A percentile compares a stretch with the other conserved stretches of the same genome.
Evolutionary conservation across 2,329 filamentous ascomycete genomes (phyloP).

Genomic region (Colletotrichum sp.): DNA sequence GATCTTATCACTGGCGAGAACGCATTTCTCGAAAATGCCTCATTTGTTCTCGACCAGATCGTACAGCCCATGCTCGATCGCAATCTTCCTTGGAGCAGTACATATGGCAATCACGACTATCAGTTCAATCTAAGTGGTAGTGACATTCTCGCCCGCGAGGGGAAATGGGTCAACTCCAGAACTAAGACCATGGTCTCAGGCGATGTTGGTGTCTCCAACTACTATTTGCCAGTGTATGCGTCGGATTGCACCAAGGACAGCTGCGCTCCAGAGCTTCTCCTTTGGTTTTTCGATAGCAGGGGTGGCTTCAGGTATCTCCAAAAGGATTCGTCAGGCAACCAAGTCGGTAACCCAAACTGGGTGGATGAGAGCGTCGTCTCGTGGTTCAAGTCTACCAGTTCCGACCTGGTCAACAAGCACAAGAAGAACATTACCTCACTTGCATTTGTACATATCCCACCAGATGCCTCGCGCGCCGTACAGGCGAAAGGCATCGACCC

Average conservation of each 20-base stretch:
- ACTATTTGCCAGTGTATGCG: slow-evolving; percentile 50
- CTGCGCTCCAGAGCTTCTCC: slow-evolving; percentile 49
- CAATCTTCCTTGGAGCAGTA: slow-evolving; percentile 66
- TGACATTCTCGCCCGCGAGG: slow-evolving; percentile 47
- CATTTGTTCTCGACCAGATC: slow-evolving; percentile 63
- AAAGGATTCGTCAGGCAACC: slow-evolving; percentile 30
- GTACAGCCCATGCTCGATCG: slow-evolving; percentile 62
- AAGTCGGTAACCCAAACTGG: slow-evolving; percentile 46
- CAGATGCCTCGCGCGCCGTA: slow-evolving; percentile 44
- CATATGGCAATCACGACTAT: slow-evolving; percentile 76
- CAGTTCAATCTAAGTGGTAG: slow-evolving; percentile 60
- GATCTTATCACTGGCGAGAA: slow-evolving; percentile 76
- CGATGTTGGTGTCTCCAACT: slow-evolving; percentile 49
- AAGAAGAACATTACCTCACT: slow-evolving; percentile 46
- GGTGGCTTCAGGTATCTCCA: slow-evolving; percentile 60
- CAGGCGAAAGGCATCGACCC: slow-evolving; percentile 43
- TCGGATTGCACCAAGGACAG: slow-evolving; percentile 32
- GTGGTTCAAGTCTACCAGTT: slow-evolving; percentile 46
- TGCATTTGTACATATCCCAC: slow-evolving; percentile 55
- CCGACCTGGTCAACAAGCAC: slow-evolving; percentile 32
- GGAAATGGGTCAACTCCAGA: slow-evolving; percentile 39
- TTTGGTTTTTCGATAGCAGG: slow-evolving; percentile 77
- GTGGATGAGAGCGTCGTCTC: slow-evolving; percentile 47
- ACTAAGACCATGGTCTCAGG: slow-evolving; percentile 45
- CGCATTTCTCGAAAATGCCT: slow-evolving; percentile 58